Base-by-base conservation (phyloP, 192 early-diverging fungal species). In the Umbelopsis sp. region DNA sequence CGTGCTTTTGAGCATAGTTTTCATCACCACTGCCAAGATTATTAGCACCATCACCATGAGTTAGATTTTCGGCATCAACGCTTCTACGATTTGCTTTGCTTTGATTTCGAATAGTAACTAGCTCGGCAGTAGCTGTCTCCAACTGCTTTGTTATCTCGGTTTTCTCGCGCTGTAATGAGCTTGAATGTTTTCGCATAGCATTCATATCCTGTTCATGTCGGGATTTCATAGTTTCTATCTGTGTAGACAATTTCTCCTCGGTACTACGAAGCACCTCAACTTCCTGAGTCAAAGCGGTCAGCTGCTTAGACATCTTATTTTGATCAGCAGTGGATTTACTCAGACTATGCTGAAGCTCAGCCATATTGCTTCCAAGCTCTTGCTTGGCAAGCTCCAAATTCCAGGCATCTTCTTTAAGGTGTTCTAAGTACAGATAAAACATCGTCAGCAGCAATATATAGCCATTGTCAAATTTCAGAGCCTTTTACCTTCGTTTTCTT, bases 181-280 rank as follows among this genome's bases (percentile, higher is more conserved):
- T 79, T 22, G 73, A 52, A 46, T 81, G 84, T 33, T 85, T 88
- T 12, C 90, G 86, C 75, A 87, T 72, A 21, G 74, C 67, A 1
- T 75, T 27, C 67, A 90, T 84, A 15, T 91, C 90, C 52, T 91
- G 85, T 64, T 92, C 91, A 45, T 85, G 86, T 20, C 86, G 82
- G 35, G 72, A 66, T 46, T 89, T 91, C 12, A 80, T 70, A 20
- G 79, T 74, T 46, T 79, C 78, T 1, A 90, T 66, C n/a, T 78
- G 71, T 13, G 52, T 12, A 5, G 73, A 76, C 11, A 85, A 55
- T 52, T 80, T 83, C 37, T 84, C 85, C 66, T 90, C 88, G 67
- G 74, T 80, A 71, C 76, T 82, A 65, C 86, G 87, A 44, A 91
- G 80, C n/a, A 81, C 74, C 27, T 89, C 86, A 22, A 85, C 73